Conservation (phyloP, 2,329 filamentous ascomycete genomes). For the Sporothrix pallida region DNA sequence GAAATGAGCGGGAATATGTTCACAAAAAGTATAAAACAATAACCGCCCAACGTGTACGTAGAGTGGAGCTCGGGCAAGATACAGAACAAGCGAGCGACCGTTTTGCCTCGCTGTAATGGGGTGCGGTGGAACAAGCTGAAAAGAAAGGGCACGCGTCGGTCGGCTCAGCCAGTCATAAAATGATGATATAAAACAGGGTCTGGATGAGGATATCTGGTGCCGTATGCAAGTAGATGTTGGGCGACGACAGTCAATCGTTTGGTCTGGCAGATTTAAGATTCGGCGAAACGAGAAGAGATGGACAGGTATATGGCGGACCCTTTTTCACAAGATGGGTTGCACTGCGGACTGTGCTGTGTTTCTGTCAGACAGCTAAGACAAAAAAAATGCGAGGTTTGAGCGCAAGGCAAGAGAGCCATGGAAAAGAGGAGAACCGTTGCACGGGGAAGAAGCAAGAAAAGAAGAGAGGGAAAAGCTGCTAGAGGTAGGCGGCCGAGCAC, state of each 20-base stretch:
- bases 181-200: neutral
- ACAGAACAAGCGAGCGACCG: neutral
- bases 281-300: conserved; percentile 4
- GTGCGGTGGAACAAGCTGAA: conserved; percentile 13
- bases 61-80: neutral
- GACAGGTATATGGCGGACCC: neutral
- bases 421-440: conserved; percentile 11
- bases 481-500: neutral
- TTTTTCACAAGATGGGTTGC: neutral
- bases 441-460: neutral
- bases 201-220: neutral
- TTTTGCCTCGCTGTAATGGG: neutral
- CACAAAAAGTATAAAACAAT: neutral
- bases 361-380: conserved; percentile 23
- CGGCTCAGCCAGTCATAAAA: conserved; percentile 2
- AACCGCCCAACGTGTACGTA: neutral
- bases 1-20: neutral
- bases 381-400: neutral
- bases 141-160: neutral
- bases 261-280: neutral
- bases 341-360: conserved; percentile 14
- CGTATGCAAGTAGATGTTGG: conserved; percentile 3
- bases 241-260: neutral
- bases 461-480: neutral
- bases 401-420: neutral